Base-by-base conservation (phyloP, 768 basidiomycete species). In the Leccinum boreale region DNA sequence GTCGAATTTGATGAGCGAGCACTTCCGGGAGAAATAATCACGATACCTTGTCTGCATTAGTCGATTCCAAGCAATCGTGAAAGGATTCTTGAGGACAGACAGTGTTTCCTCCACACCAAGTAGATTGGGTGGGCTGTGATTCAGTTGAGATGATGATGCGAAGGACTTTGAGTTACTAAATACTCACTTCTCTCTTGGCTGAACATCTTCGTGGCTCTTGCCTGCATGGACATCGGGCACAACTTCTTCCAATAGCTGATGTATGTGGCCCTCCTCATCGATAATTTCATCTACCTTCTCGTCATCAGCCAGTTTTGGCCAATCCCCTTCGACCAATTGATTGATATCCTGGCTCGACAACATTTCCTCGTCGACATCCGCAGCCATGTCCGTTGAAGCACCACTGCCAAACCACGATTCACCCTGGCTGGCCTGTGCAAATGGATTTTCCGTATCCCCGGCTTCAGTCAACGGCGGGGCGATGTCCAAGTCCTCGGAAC, bases 311-410 rank as follows among this genome's bases (percentile, higher is more conserved):
- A 48, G 5, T 28, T 61, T 55, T 29, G 35, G 50, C 69, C 61
- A 68, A n/a, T 70, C 68, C 7, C 58, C 53, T 49, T 66, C 67
- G 26, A 61, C 60, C 8, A 65, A 58, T 42, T 73, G 66, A 45
- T 68, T 67, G 36, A 77, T 73, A 24, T 74, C 70, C 52, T 75
- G 73, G 54, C 70, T 73, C 11, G 68, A 69, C 21, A 77, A 54
- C 44, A 71, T 57, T 26, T 31, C 59, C 53, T 73, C 69, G 58
- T 74, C 66, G 57, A 65, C 71, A 56, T 69, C 70, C 15, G 71
- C 68, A 21, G 70, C 67, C 28, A 58, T n/a, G 12, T 54, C 58
- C 50, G 58, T 45, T 10, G 47, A 21, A 39, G 48, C 11, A 50
- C 50, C 29, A 24, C 19, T 55, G 19, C 17, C 52, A n/a, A 44